Base-by-base conservation (phyloP, 306 rosid genomes). In the Malus fusca region DNA sequence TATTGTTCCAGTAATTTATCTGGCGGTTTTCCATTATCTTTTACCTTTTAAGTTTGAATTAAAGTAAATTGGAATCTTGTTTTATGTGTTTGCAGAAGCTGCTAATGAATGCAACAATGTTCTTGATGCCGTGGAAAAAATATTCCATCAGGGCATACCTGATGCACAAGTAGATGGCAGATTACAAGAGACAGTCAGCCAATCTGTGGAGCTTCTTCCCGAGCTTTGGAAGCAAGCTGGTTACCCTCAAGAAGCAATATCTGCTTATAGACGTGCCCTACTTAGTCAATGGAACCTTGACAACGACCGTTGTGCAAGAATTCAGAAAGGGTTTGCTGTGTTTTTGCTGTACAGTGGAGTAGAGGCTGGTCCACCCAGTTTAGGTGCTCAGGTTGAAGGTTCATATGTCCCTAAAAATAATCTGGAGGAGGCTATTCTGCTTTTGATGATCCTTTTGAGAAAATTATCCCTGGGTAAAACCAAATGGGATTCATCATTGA, bases 131-230 rank as follows among this genome's bases (percentile, higher is more conserved):
- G 90, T 90, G 43, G 99, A 95, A 84, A 95, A 89, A 89, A 85
- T 88, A 85, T 92, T 92, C 82, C 78, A 76, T 65, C 89, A 77
- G 79, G 97, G 97, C 40, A 87, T 89, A 73, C 86, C 87, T 25
- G 93, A 90, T 82, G 87, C 81, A 53, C 97, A 92, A 89, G 96
- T 90, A 81, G 99, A 95, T 63, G 71, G 59, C 76, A 95, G 84
- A 81, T 80, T 95, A 91, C 97, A 89, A 86, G 99, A 90, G 77
- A 89, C 86, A 66, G 89, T 95, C 48, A 88, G 87, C 80, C 89
- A 87, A 72, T 92, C 96, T 76, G 99, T 92, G 56, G 99, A 92
- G 90, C 92, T 95, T 77, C 97, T 92, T 86, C 99, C 99, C 18
- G 98, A 89, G 78, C 97, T 95, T 53, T 92, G 90, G 91, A 90